These are phyloP conservation scores for Aureobasidium sp. DNA, from an alignment of 2,329 filamentous ascomycete genomes.

Conservation along the genomic window DNA sequence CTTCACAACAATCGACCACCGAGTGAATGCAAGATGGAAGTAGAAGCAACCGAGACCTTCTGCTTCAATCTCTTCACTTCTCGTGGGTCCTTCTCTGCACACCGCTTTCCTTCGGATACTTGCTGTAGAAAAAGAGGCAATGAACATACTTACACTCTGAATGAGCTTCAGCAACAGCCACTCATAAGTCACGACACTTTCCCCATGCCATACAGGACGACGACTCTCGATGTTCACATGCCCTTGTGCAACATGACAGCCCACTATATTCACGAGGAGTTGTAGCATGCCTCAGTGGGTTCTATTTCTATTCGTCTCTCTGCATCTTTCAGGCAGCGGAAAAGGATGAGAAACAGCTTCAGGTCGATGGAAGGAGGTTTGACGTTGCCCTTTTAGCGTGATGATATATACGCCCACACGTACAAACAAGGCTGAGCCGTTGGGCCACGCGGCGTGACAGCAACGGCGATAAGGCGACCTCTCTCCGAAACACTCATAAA, in stretches of 20 bases:
- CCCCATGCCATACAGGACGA: no score
- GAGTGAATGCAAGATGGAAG: not conserved
- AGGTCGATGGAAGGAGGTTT: not conserved
- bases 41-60: not conserved
- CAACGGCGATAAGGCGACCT: slow-evolving; percentile 6
- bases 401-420: not conserved
- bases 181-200: no score
- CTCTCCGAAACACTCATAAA: not conserved
- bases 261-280: no score
- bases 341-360: not conserved
- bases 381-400: not conserved
- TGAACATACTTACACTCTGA: no score
- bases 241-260: not conserved
- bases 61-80: not conserved
- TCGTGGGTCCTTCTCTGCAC: not conserved
- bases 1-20: not conserved
- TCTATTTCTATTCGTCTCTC: no score
- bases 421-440: not conserved
- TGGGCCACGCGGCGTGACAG: not conserved
- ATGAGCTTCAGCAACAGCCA: no score
- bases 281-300: no score
- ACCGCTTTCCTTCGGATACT: not conserved
- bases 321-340: not conserved
- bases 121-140: not conserved
- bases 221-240: no score